These are phyloP conservation scores for Xylaria castorea DNA, from an alignment of 495 filamentous ascomycete species.

Conservation along the genomic window DNA sequence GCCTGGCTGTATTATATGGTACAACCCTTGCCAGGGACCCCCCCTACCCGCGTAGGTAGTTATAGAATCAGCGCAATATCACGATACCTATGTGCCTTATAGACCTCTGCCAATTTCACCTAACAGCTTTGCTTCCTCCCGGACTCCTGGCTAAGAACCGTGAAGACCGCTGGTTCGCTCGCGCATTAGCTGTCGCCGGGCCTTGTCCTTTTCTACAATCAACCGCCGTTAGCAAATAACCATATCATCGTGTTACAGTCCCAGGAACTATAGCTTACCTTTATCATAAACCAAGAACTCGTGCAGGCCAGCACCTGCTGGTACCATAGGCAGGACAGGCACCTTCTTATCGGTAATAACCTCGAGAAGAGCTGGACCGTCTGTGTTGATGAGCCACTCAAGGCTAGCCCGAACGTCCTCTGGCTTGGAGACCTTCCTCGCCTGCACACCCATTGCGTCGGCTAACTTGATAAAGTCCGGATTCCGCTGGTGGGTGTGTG, in stretches of 20 bases:
- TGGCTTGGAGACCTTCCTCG: constrained; percentile 67
- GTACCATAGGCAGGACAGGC: constrained; percentile 98
- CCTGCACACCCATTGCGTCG: constrained; percentile 82
- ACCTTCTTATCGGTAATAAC: constrained; percentile 82
- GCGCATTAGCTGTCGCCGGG: constrained; percentile 7
- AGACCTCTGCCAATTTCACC: neutral
- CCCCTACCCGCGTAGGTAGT: too few relatives aligned
- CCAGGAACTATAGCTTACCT: constrained; percentile 40
- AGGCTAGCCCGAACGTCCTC: constrained; percentile 78
- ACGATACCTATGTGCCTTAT: neutral
- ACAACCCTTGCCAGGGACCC: too few relatives aligned
- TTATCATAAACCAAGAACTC: constrained; percentile 93
- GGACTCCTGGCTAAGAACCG: neutral
- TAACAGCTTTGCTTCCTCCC: neutral
- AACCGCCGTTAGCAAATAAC: constrained; percentile 10
- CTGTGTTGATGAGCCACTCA: constrained; percentile 85
- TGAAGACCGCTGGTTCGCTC: constrained; percentile 7
- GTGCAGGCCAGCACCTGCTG: constrained; percentile 82
- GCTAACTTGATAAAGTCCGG: constrained; percentile 86
- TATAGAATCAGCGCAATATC: too few relatives aligned
- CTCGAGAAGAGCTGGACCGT: constrained; percentile 77
- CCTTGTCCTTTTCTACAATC: constrained; percentile 14
- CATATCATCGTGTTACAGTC: constrained; percentile 9
- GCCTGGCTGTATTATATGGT: too few relatives aligned
- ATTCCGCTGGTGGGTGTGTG: constrained; percentile 90